Base-by-base conservation (phyloP, 139 green algal species). In the Chlorella sp. region DNA sequence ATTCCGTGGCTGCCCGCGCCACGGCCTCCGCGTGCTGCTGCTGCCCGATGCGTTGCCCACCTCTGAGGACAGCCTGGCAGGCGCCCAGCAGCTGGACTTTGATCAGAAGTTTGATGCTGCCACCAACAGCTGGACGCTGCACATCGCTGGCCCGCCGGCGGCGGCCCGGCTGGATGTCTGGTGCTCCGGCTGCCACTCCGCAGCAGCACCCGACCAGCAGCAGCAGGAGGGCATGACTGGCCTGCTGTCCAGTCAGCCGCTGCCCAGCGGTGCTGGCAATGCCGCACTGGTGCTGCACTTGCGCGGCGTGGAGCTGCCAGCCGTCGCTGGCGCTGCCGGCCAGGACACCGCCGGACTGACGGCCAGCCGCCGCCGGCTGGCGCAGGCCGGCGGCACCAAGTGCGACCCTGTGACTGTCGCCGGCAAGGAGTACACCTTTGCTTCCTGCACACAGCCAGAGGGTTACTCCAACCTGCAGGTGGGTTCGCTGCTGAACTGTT, bases 81-180 rank as follows among this genome's bases (percentile, higher is more conserved):
- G 26, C 34, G 47, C 12, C n/a, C 44, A 17, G 5, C 15, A 23
- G 4, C 32, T 81, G 20, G 74, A 81, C 55, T 81, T 81, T 70
- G 74, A 81, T 28, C 74, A 32, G 55, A 69, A 55, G 13, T 69
- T 56, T 51, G 55, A 81, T 36, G 32, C 41, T 3, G 51, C 15
- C 74, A 70, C 55, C 13, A 55, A 23, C 74, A 70, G 55, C 74
- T 81, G 74, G 74, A 25, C n/a, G 28, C 74, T 81, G 21, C 15
- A 32, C 55, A 39, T 69, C 1, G 30, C 55, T 6, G 21, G 16
- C 21, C 34, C 32, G 9, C 55, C 32, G 18, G 55, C 32, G 47
- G 55, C 74, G 28, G 32, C 21, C 55, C 23, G 32, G 26, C 16
- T 81, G 30, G 55, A 81, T 5, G 20, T 81, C 9, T 69, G 55